phyloP scores from a whole-genome alignment of 2,329 filamentous ascomycete species.

The Xylariaceae sp. region DNA sequence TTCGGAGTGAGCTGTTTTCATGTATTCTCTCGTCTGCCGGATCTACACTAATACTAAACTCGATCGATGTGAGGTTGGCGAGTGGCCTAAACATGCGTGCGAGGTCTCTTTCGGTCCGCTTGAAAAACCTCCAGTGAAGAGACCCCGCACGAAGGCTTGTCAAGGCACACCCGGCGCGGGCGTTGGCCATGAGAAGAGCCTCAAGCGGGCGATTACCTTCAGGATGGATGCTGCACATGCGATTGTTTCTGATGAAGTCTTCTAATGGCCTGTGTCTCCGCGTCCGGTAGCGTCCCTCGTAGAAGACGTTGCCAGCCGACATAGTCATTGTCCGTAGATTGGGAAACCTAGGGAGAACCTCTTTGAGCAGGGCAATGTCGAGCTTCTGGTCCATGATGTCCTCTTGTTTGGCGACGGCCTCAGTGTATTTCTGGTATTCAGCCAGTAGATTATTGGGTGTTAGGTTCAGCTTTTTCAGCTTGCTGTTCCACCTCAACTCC shows the following conservation, averaged over 20 bases:
- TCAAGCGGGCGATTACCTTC: constrained; percentile 33
- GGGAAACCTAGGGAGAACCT: constrained; percentile 34
- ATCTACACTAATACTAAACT: constrained; percentile 30
- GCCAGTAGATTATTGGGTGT: constrained; percentile 15
- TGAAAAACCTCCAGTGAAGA: constrained; percentile 37
- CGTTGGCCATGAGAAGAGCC: constrained; percentile 33
- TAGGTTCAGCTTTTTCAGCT: constrained; percentile 15
- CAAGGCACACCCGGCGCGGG: constrained; percentile 23
- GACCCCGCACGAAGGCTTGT: constrained; percentile 28
- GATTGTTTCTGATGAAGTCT: constrained; percentile 7
- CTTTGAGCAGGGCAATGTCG: constrained; percentile 29
- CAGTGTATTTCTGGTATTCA: constrained; percentile 31
- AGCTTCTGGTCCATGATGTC: constrained; percentile 17
- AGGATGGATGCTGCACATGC: constrained; percentile 18
- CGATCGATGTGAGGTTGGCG: constrained; percentile 31
- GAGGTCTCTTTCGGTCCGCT: constrained; percentile 24
- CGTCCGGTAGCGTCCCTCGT: constrained; percentile 7
- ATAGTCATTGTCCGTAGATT: constrained; percentile 31
- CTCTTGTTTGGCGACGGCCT: constrained; percentile 26
- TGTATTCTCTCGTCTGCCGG: constrained; percentile 9
- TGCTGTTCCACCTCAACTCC: constrained; percentile 18
- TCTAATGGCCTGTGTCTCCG: constrained; percentile 22
- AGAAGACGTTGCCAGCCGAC: constrained; percentile 25
- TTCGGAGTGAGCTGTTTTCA: constrained; percentile 14
- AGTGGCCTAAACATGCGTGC: constrained; percentile 30